phyloP scores from a whole-genome alignment of 2,329 filamentous ascomycete species.

The Exophiala sp. region DNA sequence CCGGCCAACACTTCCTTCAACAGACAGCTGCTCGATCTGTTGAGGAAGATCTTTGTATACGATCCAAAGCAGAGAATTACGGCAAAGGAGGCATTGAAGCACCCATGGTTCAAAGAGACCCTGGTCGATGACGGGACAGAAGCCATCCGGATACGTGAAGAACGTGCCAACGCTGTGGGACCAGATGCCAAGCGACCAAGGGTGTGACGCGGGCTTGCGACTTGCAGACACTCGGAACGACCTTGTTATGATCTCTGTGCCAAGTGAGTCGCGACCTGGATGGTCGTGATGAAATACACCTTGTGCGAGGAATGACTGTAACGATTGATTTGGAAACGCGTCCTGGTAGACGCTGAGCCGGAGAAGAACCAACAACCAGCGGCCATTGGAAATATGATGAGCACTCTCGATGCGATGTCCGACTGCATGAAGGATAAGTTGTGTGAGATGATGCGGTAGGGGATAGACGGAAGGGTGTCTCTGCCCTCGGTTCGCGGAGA shows the following conservation, averaged over 20 bases:
- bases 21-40: conserved; percentile 56
- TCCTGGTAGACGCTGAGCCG: neutral
- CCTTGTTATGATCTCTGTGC: neutral
- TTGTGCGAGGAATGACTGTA: neutral
- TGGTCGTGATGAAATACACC: neutral
- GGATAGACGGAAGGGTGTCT: neutral
- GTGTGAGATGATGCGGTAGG: neutral
- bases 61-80: conserved; percentile 60
- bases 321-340: conserved; percentile 2
- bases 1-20: conserved; percentile 56
- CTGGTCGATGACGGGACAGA: conserved; percentile 62
- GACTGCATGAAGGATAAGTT: neutral
- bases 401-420: neutral
- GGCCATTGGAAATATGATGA: neutral
- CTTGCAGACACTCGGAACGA: neutral
- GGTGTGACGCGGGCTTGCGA: conserved; percentile 11
- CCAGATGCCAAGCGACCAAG: conserved; percentile 25
- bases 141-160: conserved; percentile 52
- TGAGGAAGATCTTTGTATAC: conserved; percentile 60
- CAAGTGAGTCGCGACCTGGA: neutral
- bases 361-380: neutral
- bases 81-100: conserved; percentile 59
- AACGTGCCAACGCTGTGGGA: conserved; percentile 18
- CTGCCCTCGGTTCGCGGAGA: neutral
- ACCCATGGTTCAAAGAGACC: conserved; percentile 61